These are phyloP conservation scores for Adansonia grandidieri DNA, from an alignment of 441 rosid genomes.

Conservation along the genomic window DNA sequence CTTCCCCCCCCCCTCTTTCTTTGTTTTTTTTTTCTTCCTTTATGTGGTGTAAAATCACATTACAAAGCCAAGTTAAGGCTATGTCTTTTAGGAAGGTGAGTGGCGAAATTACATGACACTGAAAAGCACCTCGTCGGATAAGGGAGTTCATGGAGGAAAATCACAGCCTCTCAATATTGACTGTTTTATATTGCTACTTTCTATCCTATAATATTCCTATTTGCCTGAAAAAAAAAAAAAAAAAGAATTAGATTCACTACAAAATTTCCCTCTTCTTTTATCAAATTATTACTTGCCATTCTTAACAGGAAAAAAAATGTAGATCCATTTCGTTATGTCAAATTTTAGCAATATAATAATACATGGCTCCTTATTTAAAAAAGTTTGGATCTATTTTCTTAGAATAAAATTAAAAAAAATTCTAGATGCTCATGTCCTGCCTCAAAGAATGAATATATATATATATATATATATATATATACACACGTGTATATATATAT, in stretches of 20 bases:
- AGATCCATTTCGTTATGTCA: neutral
- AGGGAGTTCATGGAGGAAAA: neutral
- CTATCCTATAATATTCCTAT: neutral
- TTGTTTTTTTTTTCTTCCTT: neutral
- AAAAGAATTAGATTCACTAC: neutral
- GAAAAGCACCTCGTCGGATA: neutral
- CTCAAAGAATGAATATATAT: too few relatives aligned
- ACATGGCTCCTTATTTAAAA: too few relatives aligned
- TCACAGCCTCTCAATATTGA: neutral
- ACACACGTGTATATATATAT: too few relatives aligned
- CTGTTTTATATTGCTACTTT: neutral
- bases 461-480: too few relatives aligned
- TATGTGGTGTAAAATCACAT: neutral
- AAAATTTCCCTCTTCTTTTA: neutral
- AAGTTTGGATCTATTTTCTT: too few relatives aligned
- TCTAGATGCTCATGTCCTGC: too few relatives aligned
- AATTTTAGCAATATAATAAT: too few relatives aligned
- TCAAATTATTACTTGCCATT: too few relatives aligned
- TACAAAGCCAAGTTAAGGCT: neutral
- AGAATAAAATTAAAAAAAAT: too few relatives aligned
- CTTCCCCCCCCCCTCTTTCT: neutral
- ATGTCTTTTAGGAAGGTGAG: neutral
- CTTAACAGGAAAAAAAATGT: neutral
- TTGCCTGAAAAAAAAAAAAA: neutral
- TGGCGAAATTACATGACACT: neutral